A percentile compares a stretch with the other conserved stretches of the same genome.
Conservation (phyloP, 352 stramenopile genomes). For the Phytophthora litchii region DNA sequence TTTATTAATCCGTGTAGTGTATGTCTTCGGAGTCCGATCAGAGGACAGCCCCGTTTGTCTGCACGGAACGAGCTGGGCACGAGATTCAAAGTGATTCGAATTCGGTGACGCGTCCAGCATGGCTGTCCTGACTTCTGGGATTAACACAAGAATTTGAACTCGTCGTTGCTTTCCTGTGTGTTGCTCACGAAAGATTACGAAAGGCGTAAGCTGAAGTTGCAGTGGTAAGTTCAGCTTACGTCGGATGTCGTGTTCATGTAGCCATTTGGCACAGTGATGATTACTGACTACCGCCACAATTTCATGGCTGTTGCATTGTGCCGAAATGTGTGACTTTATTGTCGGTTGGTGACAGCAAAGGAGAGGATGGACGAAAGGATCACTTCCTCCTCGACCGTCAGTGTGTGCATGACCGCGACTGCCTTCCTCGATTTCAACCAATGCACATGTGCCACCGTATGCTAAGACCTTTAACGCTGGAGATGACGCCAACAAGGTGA, state of each 20-base stretch:
- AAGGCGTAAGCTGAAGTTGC: conserved; percentile 16
- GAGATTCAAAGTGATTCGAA: conserved; percentile 15
- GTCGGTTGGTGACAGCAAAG: conserved; percentile 5
- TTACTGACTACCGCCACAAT: conserved; percentile 19
- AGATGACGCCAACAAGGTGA: not conserved
- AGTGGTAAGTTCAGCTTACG: conserved; percentile 2
- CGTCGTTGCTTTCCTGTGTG: not conserved
- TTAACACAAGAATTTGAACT: not conserved
- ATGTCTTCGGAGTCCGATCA: conserved; percentile 5
- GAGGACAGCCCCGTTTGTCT: conserved; percentile 21
- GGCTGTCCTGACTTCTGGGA: not conserved
- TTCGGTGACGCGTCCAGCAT: not conserved
- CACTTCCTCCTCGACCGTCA: conserved; percentile 6
- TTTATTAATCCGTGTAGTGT: not conserved
- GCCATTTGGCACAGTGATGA: conserved; percentile 12
- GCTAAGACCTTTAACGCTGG: not conserved
- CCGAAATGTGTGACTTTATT: not conserved
- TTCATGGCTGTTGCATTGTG: conserved; percentile 5
- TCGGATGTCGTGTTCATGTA: conserved; percentile 12
- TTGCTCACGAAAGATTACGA: conserved; percentile 16
- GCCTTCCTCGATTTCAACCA: conserved; percentile 16
- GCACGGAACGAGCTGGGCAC: conserved; percentile 6
- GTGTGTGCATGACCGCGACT: conserved; percentile 22
- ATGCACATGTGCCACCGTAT: conserved; percentile 29
- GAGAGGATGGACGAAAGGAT: not conserved